These are phyloP conservation scores for Acanthamoeba castellanii DNA, from an alignment of 208 protist genomes.

Conservation along the genomic window DNA sequence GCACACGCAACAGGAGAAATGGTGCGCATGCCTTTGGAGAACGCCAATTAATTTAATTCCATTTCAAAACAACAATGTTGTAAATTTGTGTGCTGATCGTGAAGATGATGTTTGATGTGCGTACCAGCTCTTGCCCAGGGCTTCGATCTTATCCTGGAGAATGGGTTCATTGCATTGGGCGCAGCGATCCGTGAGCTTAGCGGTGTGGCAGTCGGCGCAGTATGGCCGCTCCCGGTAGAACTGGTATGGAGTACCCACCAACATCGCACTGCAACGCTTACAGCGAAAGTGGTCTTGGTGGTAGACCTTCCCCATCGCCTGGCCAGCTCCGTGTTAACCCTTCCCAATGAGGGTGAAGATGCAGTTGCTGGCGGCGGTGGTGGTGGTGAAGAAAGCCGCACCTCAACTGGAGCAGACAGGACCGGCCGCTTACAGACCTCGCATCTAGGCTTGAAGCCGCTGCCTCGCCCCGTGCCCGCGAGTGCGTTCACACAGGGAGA, in stretches of 20 bases:
- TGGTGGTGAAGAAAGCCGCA: too few species aligned
- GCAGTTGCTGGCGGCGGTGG: too few species aligned
- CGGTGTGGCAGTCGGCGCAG: slow-evolving; percentile 5
- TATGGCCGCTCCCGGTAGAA: background rate
- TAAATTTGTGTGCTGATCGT: background rate
- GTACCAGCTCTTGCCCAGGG: background rate
- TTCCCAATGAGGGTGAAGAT: background rate
- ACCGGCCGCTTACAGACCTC: background rate
- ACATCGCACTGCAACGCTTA: background rate
- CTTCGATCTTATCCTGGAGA: background rate
- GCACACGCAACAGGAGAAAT: slow-evolving; percentile 34
- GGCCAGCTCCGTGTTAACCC: background rate
- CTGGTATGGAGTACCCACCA: background rate
- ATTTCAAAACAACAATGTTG: background rate
- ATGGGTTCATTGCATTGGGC: slow-evolving; percentile 17
- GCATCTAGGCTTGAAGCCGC: slow-evolving; percentile 7
- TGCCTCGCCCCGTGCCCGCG: background rate
- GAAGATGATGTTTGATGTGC: background rate
- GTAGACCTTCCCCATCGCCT: background rate
- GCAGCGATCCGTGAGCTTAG: background rate
- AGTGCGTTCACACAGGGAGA: background rate
- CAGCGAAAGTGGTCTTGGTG: background rate
- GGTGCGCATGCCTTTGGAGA: background rate
- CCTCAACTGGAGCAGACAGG: background rate
- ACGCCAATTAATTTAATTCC: background rate